Conservation (phyloP, 2,329 filamentous ascomycete species). For the Mollisiaceae sp. region DNA sequence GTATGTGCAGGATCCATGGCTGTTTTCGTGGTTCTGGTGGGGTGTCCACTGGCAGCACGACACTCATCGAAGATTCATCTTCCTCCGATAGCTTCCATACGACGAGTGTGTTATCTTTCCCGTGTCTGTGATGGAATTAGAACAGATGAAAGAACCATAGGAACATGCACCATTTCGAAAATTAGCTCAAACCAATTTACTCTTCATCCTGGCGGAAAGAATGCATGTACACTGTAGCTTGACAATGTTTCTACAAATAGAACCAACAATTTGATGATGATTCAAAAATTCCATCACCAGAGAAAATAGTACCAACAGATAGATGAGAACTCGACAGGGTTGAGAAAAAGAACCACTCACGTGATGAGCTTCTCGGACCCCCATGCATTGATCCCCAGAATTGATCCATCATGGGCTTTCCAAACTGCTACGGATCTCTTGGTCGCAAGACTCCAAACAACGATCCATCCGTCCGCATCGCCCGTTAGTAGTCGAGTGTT, state of each 20-base stretch:
- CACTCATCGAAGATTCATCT: conserved; percentile 70
- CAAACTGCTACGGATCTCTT: conserved; percentile 85
- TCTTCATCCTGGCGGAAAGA: background rate
- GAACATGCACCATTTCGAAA: background rate
- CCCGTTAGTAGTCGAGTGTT: conserved; percentile 84
- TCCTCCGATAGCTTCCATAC: conserved; percentile 76
- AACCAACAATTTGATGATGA: conserved; percentile 5
- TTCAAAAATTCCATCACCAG: background rate
- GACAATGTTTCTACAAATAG: conserved; percentile 2
- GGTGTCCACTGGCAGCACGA: conserved; percentile 72
- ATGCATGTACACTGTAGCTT: background rate
- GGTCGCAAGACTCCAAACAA: conserved; percentile 82
- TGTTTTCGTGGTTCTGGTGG: conserved; percentile 55
- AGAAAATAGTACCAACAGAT: conserved; percentile 13
- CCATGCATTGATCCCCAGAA: conserved; percentile 78
- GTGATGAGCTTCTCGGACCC: conserved; percentile 77
- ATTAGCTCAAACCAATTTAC: background rate
- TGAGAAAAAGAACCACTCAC: conserved; percentile 57
- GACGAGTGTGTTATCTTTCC: conserved; percentile 83
- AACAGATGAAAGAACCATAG: background rate
- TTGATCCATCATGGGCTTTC: conserved; percentile 79
- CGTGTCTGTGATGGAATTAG: conserved; percentile 68
- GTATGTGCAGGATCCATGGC: conserved; percentile 84
- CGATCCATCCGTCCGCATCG: conserved; percentile 87
- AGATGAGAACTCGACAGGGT: conserved; percentile 18